Evolutionary conservation across 1,284 basidiomycete species (phyloP), one percentile per base, ranked within the genome.

Genomic region (Spongiforma sp.): DNA sequence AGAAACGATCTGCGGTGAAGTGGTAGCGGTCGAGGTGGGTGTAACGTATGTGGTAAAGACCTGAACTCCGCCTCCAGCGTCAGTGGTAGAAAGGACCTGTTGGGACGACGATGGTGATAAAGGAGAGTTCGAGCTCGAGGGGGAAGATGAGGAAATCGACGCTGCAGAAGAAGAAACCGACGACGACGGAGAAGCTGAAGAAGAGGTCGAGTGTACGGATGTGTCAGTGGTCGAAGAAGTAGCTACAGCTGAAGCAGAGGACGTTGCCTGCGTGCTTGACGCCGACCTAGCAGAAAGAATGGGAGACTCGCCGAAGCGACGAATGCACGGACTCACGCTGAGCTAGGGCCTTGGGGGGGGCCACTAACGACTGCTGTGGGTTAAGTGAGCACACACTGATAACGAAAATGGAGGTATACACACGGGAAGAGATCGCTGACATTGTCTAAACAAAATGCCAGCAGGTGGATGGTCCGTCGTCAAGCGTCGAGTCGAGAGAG

Each of bases 11-110:
- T 33, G 30, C 0, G 73, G 1, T 4, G 60, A 32, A 17, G 65
- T 1, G 2, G 67, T 46, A 6, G 59, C 0, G 7, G 61, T 50
- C 1, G 21, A 17, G 3, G 64, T 53, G 1, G 69, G 15, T 12
- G 65, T 57, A 6, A 67, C 4, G 56, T 62, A 12, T 6, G 62
- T 33, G 12, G 75, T 71, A 48, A 70, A 15, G 0, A 65, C 67
- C 19, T 26, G 2, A 11, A 62, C 32, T 2, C 9, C 3, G 5
- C 57, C 58, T 15, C 59, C 63, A 5, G 72, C 63, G 11, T 8
- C 15, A n/a, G 53, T 55, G 0, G 75, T 41, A 15, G 66, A 57
- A 43, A 68, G 63, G 46, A 68, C 9, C 26, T 58, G 65, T 26
- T 66, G 28, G 4, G 62, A 19, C 2, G 56, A 57, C 26, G 63